Evolutionary conservation across 192 early-diverging fungal species (phyloP).

Genomic region (Coemansia sp.): DNA sequence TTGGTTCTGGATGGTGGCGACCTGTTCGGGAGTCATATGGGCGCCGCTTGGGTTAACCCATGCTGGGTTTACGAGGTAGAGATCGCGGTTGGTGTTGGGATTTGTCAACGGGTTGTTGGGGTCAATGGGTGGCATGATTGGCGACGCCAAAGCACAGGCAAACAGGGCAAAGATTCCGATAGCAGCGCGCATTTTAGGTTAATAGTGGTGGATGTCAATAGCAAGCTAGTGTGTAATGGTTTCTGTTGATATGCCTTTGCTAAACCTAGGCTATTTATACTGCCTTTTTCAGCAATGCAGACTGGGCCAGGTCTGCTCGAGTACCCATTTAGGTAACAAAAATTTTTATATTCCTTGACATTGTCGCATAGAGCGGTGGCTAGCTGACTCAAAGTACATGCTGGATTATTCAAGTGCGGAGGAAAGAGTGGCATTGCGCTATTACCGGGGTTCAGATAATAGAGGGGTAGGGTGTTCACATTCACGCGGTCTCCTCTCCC

Average conservation of each 20-base stretch:
- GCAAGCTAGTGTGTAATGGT: not conserved
- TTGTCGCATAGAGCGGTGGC: not conserved
- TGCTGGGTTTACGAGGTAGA: conserved; percentile 39
- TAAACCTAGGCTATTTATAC: not conserved
- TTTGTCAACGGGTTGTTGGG: conserved; percentile 51
- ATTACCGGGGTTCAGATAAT: not conserved
- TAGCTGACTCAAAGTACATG: not conserved
- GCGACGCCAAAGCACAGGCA: conserved; percentile 31
- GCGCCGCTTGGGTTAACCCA: conserved; percentile 11
- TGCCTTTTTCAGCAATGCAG: not conserved
- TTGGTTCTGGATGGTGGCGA: conserved; percentile 49
- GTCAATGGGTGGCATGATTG: conserved; percentile 37
- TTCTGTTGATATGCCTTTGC: not conserved
- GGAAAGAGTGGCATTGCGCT: not conserved
- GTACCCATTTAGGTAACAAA: not conserved
- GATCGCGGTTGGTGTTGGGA: conserved; percentile 45
- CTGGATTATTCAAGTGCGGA: not conserved
- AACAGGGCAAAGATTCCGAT: conserved; percentile 39
- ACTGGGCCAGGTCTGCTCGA: not conserved
- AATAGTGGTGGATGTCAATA: not conserved
- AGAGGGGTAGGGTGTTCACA: not conserved
- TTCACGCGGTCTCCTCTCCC: not conserved
- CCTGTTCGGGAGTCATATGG: conserved; percentile 33
- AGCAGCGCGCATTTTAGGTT: conserved; percentile 31
- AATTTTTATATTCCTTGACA: not conserved